Conservation (phyloP, 2,329 filamentous ascomycete genomes). For the Trichoderma atrobrunneum region DNA sequence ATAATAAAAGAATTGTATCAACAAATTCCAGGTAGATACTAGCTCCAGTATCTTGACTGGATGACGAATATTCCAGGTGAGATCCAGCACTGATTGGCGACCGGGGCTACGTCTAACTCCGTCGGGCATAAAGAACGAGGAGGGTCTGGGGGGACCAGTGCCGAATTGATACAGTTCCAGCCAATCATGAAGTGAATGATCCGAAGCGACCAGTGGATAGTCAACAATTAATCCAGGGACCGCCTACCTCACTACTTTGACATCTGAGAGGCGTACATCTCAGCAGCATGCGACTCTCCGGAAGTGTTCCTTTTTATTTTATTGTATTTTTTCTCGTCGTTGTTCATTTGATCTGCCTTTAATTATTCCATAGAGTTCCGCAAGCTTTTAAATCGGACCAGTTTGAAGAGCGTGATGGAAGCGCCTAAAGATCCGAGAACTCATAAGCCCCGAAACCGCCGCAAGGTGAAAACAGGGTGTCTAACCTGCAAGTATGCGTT, state of each 20-base stretch:
- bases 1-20: too few relatives aligned
- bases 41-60: too few relatives aligned
- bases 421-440: neutral
- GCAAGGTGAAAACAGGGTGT: slow-evolving; percentile 30
- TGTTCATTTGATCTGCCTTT: fast-evolving
- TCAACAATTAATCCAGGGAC: too few relatives aligned
- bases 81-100: neutral
- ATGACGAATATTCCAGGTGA: neutral
- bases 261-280: neutral
- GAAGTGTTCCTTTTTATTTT: neutral
- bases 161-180: neutral
- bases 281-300: neutral
- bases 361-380: neutral
- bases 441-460: neutral
- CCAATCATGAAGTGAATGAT: neutral
- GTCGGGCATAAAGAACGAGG: too few relatives aligned
- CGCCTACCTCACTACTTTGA: neutral
- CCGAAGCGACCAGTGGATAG: neutral
- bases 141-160: too few relatives aligned
- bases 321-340: neutral
- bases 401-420: neutral
- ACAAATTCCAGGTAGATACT: too few relatives aligned
- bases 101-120: neutral
- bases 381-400: neutral
- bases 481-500: slow-evolving; percentile 32